These are phyloP conservation scores for Leucocoprinus birnbaumii DNA, from an alignment of 768 basidiomycete genomes.

Conservation along the genomic window DNA sequence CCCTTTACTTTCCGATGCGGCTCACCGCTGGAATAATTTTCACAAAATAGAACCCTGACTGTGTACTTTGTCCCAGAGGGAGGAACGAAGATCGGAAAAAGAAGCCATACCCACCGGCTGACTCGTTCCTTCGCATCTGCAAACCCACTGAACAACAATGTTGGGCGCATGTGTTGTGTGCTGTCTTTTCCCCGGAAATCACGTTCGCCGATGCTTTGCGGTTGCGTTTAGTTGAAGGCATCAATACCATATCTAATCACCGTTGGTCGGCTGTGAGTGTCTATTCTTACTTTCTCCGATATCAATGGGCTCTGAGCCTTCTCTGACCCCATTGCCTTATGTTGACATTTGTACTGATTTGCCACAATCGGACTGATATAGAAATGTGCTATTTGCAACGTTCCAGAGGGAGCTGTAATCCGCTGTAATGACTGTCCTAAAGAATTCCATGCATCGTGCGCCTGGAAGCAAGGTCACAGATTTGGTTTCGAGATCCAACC, in stretches of 20 bases:
- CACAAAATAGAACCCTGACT: conserved; percentile 67
- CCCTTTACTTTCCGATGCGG: not conserved
- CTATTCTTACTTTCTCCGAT: not conserved
- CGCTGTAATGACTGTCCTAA: conserved; percentile 80
- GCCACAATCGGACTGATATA: conserved; percentile 24
- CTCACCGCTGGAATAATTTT: no score
- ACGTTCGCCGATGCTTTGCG: conserved; percentile 71
- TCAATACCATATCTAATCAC: conserved; percentile 66
- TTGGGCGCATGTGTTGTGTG: conserved; percentile 90
- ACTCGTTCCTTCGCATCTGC: conserved; percentile 69
- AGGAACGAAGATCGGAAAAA: conserved; percentile 48
- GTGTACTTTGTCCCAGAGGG: conserved; percentile 76
- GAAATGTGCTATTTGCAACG: conserved; percentile 76
- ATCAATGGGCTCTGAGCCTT: not conserved
- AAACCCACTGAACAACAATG: conserved; percentile 93
- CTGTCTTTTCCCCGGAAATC: conserved; percentile 85
- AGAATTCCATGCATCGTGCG: conserved; percentile 88
- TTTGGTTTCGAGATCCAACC: conserved; percentile 94
- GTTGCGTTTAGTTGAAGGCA: conserved; percentile 81
- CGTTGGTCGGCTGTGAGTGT: conserved; percentile 72
- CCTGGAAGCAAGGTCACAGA: conserved; percentile 78
- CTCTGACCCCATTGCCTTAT: not conserved
- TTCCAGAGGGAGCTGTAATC: conserved; percentile 73
- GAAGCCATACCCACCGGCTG: conserved; percentile 43
- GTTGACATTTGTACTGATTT: not conserved